phyloP scores from a whole-genome alignment of 495 filamentous ascomycete genomes.

The Lepidopterella palustris region DNA sequence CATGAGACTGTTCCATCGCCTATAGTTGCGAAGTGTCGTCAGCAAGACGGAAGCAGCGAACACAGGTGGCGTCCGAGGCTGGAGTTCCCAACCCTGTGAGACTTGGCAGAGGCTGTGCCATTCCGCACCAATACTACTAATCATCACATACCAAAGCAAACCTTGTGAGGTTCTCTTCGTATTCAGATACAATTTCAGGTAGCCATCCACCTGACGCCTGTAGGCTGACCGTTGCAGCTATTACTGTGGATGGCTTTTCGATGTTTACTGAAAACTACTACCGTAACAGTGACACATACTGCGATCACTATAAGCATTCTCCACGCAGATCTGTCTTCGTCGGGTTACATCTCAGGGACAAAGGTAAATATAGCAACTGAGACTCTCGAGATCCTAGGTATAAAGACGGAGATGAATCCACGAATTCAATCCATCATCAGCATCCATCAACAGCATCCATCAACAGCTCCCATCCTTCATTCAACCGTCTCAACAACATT shows the following conservation, averaged over 20 bases:
- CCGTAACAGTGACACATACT: not conserved
- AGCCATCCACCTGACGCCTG: not conserved
- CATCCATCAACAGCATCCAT: not conserved
- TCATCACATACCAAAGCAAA: not conserved
- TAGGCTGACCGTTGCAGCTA: not conserved
- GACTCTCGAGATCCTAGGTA: not conserved
- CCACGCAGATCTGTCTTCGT: not conserved
- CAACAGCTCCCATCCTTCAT: not conserved
- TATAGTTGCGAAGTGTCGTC: no score
- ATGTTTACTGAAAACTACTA: not conserved
- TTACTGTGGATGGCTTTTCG: not conserved
- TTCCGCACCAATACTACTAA: not conserved
- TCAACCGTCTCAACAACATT: not conserved
- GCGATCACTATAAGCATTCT: not conserved
- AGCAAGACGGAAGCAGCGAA: no score
- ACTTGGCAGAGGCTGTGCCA: not conserved
- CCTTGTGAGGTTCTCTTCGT: not conserved
- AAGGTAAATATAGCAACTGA: slow-evolving; percentile 1
- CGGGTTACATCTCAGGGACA: not conserved
- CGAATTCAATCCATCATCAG: not conserved
- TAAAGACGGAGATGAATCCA: not conserved
- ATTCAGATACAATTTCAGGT: not conserved
- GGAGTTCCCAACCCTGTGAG: not conserved
- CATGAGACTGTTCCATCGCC: not conserved
- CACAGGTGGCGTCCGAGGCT: not conserved